Conservation (phyloP, 78 protist species). For the Salpingoeca rosetta region DNA sequence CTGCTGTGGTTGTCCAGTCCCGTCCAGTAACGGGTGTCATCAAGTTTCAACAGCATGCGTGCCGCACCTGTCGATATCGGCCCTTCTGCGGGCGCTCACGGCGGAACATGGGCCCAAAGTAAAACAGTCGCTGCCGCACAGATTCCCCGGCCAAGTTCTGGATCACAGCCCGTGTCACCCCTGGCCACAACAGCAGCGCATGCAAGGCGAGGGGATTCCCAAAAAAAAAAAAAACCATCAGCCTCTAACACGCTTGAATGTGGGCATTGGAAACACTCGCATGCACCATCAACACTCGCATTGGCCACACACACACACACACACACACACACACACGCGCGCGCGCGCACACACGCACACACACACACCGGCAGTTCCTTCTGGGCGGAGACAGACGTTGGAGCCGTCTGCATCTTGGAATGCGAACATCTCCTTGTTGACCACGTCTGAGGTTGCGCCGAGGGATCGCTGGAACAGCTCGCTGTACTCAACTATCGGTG, state of each 20-base stretch:
- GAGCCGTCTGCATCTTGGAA: slow-evolving; percentile 14
- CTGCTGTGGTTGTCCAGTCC: too few relatives aligned
- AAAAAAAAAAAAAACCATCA: too few relatives aligned
- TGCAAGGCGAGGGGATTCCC: too few relatives aligned
- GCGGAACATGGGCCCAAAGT: slow-evolving; percentile 58
- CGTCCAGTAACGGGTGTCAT: too few relatives aligned
- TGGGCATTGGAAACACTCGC: too few relatives aligned
- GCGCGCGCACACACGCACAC: not conserved
- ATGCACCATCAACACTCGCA: too few relatives aligned
- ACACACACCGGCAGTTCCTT: slow-evolving; percentile 56
- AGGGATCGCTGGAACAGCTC: slow-evolving; percentile 37
- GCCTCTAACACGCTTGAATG: too few relatives aligned
- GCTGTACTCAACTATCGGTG: slow-evolving; percentile 42
- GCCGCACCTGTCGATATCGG: slow-evolving; percentile 43
- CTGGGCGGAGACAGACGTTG: slow-evolving; percentile 39
- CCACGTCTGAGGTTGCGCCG: slow-evolving; percentile 41
- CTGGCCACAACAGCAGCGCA: too few relatives aligned
- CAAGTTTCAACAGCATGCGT: too few relatives aligned
- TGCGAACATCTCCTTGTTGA: slow-evolving; percentile 48
- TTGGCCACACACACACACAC: too few relatives aligned
- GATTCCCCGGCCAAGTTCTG: not conserved
- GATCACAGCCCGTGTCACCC: not conserved
- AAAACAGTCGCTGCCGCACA: slow-evolving; percentile 6
- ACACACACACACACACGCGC: not conserved
- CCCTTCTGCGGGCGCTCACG: slow-evolving; percentile 59